Evolutionary conservation across 2,329 filamentous ascomycete species (phyloP), one percentile per base, ranked within the genome.

Genomic region (Colletotrichum sp.): DNA sequence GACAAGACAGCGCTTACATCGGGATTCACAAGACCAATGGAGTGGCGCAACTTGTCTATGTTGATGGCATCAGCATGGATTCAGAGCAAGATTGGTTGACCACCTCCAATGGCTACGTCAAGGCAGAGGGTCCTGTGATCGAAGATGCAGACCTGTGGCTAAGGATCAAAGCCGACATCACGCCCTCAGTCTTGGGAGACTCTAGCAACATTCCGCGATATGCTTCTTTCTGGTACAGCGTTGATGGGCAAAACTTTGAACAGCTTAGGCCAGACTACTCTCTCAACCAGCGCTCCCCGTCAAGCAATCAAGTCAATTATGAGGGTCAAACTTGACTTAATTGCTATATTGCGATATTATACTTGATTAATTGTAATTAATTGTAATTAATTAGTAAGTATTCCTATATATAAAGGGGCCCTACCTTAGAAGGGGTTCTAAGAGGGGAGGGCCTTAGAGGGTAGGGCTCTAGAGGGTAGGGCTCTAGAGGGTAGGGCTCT

Each of bases 231-330:
- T 84, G 81, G 36, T 89, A 88, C 78, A 89, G 87, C 68, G 81
- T 81, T 1, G 85, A 89, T 72, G 88, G 88, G 0, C 77, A 76
- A 6, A 81, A 55, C 0, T 89, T 87, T 39, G 80, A 77, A 8
- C 69, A 78, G 7, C 77, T 89, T 2, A 87, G 87, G 0, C 75
- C 80, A 1, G 9, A 65, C 2, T 84, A 83, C 19, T 78, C 79
- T 1, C 77, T 89, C 77, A 83, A 81, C 74, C n/a, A n/a, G n/a
- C n/a, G n/a, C n/a, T n/a, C n/a, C n/a, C n/a, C n/a, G n/a, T n/a
- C n/a, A n/a, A n/a, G n/a, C n/a, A n/a, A n/a, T n/a, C n/a, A n/a
- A n/a, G n/a, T n/a, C n/a, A n/a, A n/a, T n/a, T n/a, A n/a, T n/a
- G n/a, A n/a, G n/a, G n/a, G n/a, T n/a, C n/a, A n/a, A n/a, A n/a